Base-by-base conservation (phyloP, 495 filamentous ascomycete species). In the Thozetella sp. region DNA sequence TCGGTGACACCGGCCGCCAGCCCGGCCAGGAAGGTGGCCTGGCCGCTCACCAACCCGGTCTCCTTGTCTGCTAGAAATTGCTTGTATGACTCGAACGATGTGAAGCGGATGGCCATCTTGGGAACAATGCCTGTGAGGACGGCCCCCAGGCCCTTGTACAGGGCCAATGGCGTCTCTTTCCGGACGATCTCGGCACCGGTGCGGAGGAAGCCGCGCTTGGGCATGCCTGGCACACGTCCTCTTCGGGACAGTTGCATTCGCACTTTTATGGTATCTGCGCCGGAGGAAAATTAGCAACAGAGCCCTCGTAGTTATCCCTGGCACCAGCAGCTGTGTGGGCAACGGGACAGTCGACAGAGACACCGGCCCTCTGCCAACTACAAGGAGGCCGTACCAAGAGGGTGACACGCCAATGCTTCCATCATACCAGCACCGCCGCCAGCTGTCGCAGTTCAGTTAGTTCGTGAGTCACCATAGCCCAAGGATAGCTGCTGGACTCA, bases 51-150 rank as follows among this genome's bases (percentile, higher is more conserved):
- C 25, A 70, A 60, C 17, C 90, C 87, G 9, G 90, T 91, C 60
- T 88, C 72, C 65, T 87, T 79, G 74, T 90, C 79, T 26, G 90
- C 89, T 2, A 97, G 79, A 64, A 90, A 54, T 68, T 89, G 85
- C 83, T 97, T 99, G 74, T 97, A 99, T 64, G 84, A 86, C 77
- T 98, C 96, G 74, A 97, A 99, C 60, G 91, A 95, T 26, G 96
- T 97, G 79, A 99, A 99, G 19, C 95, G 92, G 67, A 98, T 98
- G 55, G 95, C 96, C 95, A 99, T 99, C 79, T 99, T 99, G 15
- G 95, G 95, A 30, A 99, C 88, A 75, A 99, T 99, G 59, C 95
- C 95, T 20, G 94, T 97, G 53, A 97, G 73, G 56, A 99, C 95
- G 53, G 95, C 95, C 27, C 95, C 95, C 12, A 99, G 83, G 66